Evolutionary conservation across 805 yeast genomes (phyloP).

Genomic region (Schwanniomyces polymorphus): DNA sequence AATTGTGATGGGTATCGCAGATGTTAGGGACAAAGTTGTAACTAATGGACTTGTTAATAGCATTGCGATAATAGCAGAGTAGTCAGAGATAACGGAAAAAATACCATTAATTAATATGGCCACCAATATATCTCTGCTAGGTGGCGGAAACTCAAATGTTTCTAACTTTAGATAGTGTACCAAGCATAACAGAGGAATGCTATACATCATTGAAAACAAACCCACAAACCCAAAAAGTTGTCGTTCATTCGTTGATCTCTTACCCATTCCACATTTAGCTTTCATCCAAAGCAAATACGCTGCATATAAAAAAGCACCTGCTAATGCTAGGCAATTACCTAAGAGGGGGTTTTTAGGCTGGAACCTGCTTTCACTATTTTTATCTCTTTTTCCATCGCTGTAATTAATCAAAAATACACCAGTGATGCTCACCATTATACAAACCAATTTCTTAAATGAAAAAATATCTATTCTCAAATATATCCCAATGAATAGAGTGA

Average conservation of each 20-base stretch:
- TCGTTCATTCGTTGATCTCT: slow-evolving; percentile 46
- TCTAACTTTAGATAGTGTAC: slow-evolving; percentile 42
- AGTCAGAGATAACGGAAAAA: slow-evolving; percentile 50
- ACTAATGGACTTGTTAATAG: slow-evolving; percentile 54
- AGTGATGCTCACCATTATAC: slow-evolving; percentile 43
- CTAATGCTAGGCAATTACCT: slow-evolving; percentile 47
- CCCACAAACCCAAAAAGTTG: slow-evolving; percentile 50
- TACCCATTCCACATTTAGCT: slow-evolving; percentile 43
- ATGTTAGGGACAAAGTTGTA: slow-evolving; percentile 50
- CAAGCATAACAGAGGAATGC: slow-evolving; percentile 37
- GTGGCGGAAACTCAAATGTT: slow-evolving; percentile 45
- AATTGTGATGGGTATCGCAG: slow-evolving; percentile 53
- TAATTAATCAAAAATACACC: slow-evolving; percentile 50
- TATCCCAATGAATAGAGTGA: slow-evolving; percentile 47
- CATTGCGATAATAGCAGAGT: slow-evolving; percentile 50
- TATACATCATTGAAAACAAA: slow-evolving; percentile 35
- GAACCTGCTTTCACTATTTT: slow-evolving; percentile 17
- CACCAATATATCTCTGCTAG: slow-evolving; percentile 28
- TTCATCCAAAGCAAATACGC: slow-evolving; percentile 45
- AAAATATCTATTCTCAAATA: slow-evolving; percentile 41
- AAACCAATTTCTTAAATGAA: slow-evolving; percentile 38
- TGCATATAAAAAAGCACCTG: slow-evolving; percentile 49
- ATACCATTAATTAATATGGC: slow-evolving; percentile 42
- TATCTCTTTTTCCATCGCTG: slow-evolving; percentile 23
- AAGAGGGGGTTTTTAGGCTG: slow-evolving; percentile 37